Base-by-base conservation (phyloP, 2,329 filamentous ascomycete species). In the Sporothrix dimorphospora region DNA sequence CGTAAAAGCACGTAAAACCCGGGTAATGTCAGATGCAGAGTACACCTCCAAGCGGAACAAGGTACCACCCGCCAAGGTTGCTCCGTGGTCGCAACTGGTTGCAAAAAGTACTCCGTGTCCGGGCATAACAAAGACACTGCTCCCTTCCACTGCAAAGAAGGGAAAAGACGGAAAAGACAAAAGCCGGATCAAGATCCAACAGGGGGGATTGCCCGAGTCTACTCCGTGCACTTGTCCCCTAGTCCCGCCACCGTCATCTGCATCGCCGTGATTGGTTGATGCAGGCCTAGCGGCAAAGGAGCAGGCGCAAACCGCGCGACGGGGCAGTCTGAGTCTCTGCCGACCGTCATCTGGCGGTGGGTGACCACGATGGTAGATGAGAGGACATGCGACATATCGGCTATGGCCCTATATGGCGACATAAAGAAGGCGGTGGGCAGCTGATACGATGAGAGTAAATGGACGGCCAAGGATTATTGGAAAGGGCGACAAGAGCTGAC, bases 1-100 rank as follows among this genome's bases (percentile, higher is more conserved):
- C n/a, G 59, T 27, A 24, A 65, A 63, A n/a, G 59, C 59, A 63
- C n/a, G n/a, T 21, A 63, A 21, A 63, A 14, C n/a, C 57, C 57
- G 34, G 57, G 34, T 7, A 42, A 63, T 24, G 34, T 12, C 21
- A 65, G 59, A 45, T 63, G 34, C 38, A 61, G 53, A 57, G 21
- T 63, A 63, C 59, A 42, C 45, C 38, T 38, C 5, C 38, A 45
- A 63, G 38, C 9, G 21, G 38, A 42, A 42, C 40, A 49, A 66
- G 42, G 63, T 66, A 27, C 63, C 24, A 42, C 42, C 38, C 42
- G 63, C 63, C 61, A 65, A 65, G 57, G 27, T 34, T 34, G 53
- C 27, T 57, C 27, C 49, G 49, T 24, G 27, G 53, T 34, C 16
- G 27, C 27, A 19, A 12, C 55, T 59, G 40, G 30, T n/a, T 7